phyloP scores from a whole-genome alignment of 768 basidiomycete species.

The Leccinum sublutescens region DNA sequence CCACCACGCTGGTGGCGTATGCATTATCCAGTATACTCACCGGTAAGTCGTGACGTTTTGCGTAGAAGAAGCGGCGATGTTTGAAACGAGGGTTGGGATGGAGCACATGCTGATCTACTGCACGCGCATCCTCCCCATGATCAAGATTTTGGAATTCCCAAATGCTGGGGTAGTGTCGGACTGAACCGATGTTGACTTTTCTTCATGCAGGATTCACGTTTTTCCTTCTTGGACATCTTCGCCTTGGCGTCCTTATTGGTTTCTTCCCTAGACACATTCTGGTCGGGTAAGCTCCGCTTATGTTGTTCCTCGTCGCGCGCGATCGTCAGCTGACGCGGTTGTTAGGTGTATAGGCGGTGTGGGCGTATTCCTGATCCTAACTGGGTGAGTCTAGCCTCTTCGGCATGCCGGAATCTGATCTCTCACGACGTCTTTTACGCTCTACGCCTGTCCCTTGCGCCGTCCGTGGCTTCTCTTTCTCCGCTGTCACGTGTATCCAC shows the following conservation, averaged over 20 bases:
- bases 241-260: conserved; percentile 81
- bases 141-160: conserved; percentile 15
- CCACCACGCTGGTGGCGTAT: conserved; percentile 89
- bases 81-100: not conserved
- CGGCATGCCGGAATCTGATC: not conserved
- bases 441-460: no score
- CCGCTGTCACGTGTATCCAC: not conserved
- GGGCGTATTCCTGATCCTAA: conserved; percentile 87
- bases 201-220: conserved; percentile 65
- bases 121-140: not conserved
- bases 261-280: conserved; percentile 67
- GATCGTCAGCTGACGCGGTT: not conserved
- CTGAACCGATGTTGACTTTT: conserved; percentile 8
- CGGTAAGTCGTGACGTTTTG: conserved; percentile 41
- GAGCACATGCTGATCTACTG: conserved; percentile 1
- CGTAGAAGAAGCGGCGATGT: not conserved
- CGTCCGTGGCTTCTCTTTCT: no score
- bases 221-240: conserved; percentile 80
- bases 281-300: not conserved
- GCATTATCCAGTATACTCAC: conserved; percentile 86
- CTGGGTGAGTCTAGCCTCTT: conserved; percentile 53
- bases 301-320: not conserved
- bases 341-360: conserved; percentile 88
- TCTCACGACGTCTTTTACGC: not conserved
- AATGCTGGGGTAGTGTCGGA: not conserved